These are phyloP conservation scores for Cruciata laevipes DNA, from an alignment of 257 asterid species.

Conservation along the genomic window DNA sequence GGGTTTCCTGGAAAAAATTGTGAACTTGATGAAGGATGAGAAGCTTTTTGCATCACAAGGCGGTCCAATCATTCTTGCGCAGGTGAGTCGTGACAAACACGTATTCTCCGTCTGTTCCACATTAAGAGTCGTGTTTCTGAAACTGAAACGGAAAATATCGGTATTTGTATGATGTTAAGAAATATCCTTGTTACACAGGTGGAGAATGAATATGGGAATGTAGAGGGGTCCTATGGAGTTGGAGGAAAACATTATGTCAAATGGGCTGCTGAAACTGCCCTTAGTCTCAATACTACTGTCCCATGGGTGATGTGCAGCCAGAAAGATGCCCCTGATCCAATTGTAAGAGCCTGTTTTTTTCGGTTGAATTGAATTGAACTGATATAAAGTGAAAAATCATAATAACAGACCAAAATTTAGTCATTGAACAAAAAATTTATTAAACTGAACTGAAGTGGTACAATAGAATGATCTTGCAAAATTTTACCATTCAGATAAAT, in stretches of 20 bases:
- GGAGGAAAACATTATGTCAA: constrained; percentile 51
- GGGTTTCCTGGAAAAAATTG: constrained; percentile 50
- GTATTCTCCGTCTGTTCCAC: no score
- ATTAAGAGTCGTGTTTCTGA: not conserved
- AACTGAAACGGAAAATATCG: not conserved
- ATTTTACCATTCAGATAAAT: constrained; percentile 53
- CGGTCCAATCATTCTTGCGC: constrained; percentile 77
- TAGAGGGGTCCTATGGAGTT: constrained; percentile 58
- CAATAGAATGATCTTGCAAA: not conserved
- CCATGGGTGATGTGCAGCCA: constrained; percentile 91
- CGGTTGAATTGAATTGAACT: no score
- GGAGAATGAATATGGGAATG: constrained; percentile 79
- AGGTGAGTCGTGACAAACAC: constrained; percentile 27
- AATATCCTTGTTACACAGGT: constrained; percentile 37
- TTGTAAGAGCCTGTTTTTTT: constrained; percentile 29
- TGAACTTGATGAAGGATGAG: constrained; percentile 69
- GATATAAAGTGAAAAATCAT: no score
- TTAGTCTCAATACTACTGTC: constrained; percentile 53
- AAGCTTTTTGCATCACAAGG: constrained; percentile 75
- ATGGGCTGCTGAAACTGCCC: constrained; percentile 87
- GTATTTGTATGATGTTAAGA: not conserved
- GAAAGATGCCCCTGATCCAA: constrained; percentile 68
- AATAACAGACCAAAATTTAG: no score
- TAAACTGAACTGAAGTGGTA: no score
- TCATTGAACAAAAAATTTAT: no score